Conservation (phyloP, 2,329 filamentous ascomycete genomes). For the Stagonosporopsis vannaccii region DNA sequence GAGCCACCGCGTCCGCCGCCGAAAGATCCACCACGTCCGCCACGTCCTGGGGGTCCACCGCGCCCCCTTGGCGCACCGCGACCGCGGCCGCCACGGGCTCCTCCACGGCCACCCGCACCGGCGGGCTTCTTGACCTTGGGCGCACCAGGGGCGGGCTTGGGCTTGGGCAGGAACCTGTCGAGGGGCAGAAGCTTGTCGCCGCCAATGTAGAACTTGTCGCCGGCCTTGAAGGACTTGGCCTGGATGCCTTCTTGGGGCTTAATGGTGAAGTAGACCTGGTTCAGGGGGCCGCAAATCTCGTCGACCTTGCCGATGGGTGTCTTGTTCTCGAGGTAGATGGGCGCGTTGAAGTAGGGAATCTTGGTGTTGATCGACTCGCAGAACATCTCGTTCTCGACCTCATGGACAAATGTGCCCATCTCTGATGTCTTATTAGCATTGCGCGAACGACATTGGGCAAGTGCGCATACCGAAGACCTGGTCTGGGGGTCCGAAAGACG, state of each 20-base stretch:
- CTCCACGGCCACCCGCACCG: conserved; percentile 64
- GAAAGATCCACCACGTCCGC: conserved; percentile 50
- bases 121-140: conserved; percentile 74
- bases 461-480: conserved; percentile 50
- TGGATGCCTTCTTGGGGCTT: conserved; percentile 97
- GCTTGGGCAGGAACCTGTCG: conserved; percentile 95
- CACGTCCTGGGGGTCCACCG: conserved; percentile 49
- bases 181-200: conserved; percentile 93
- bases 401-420: conserved; percentile 93
- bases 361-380: conserved; percentile 95
- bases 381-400: conserved; percentile 96
- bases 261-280: conserved; percentile 98
- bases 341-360: conserved; percentile 98
- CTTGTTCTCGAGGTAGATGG: conserved; percentile 99
- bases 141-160: conserved; percentile 75
- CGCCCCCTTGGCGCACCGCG: conserved; percentile 62
- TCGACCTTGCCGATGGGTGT: conserved; percentile 95
- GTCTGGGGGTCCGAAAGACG: conserved; percentile 55
- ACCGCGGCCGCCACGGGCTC: conserved; percentile 51
- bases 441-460: not conserved
- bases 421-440: conserved; percentile 61
- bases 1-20: conserved; percentile 55
- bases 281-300: conserved; percentile 96
- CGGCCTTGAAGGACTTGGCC: conserved; percentile 90
- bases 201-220: conserved; percentile 97